A percentile compares a stretch with the other conserved stretches of the same genome.
Evolutionary conservation across 129 eudicot species (phyloP).

Genomic region (Lonicera japonica): DNA sequence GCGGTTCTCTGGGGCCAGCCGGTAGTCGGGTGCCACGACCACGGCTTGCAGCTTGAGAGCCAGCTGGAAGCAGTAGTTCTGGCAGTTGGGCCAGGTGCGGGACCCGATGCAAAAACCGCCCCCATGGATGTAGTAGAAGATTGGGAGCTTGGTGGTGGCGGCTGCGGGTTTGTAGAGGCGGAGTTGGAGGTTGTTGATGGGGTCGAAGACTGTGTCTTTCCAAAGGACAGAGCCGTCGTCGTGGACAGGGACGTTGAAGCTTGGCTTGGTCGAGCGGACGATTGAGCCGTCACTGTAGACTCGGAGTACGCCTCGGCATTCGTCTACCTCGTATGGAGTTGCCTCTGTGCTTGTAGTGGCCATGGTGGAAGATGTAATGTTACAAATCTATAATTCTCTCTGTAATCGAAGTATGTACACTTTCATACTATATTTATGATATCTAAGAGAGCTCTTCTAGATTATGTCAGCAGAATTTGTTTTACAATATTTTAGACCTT

Average conservation of each 20-base stretch:
- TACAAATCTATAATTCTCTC: no score
- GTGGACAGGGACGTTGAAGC: constrained; percentile 45
- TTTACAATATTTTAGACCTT: no score
- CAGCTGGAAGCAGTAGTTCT: constrained; percentile 63
- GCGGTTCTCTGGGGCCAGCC: constrained; percentile 69
- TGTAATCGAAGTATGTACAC: no score
- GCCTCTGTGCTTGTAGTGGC: background rate
- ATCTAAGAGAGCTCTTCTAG: no score
- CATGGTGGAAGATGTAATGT: background rate
- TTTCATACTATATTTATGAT: no score
- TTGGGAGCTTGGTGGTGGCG: constrained; percentile 39
- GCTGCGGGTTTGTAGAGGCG: constrained; percentile 78
- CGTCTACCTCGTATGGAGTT: constrained; percentile 44
- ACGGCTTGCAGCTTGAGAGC: constrained; percentile 60
- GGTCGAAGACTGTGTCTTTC: constrained; percentile 57
- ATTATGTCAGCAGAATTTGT: no score
- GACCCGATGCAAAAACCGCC: constrained; percentile 91
- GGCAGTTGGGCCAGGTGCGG: constrained; percentile 81
- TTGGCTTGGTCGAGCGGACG: constrained; percentile 53
- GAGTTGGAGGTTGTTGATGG: constrained; percentile 46
- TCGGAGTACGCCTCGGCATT: constrained; percentile 69
- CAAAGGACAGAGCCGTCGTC: constrained; percentile 74
- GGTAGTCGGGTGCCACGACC: constrained; percentile 63
- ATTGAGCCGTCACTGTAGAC: constrained; percentile 67
- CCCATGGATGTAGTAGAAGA: constrained; percentile 74